A percentile compares a stretch with the other conserved stretches of the same genome.
These are phyloP conservation scores for Coemansia umbellata DNA, from an alignment of 192 early-diverging fungal species.

Conservation along the genomic window DNA sequence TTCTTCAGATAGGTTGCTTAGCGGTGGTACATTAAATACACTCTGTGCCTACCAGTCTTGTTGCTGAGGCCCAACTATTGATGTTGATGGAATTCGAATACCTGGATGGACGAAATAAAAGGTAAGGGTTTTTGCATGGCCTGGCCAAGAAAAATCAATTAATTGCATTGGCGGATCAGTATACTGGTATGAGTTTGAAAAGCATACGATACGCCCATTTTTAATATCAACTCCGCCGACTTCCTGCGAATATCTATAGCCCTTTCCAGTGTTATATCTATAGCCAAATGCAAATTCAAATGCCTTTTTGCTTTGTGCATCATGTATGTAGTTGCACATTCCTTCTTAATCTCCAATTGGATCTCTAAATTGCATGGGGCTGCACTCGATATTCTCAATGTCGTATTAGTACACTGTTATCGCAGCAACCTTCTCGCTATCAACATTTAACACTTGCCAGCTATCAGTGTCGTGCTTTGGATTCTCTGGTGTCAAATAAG, in stretches of 20 bases:
- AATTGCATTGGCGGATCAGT: slow-evolving; percentile 54
- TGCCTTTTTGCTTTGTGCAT: background rate
- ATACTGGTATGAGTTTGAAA: slow-evolving; percentile 67
- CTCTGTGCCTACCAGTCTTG: slow-evolving; percentile 24
- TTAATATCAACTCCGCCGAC: slow-evolving; percentile 38
- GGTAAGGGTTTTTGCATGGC: slow-evolving; percentile 57
- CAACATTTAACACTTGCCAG: slow-evolving; percentile 67
- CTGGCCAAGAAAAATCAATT: slow-evolving; percentile 50
- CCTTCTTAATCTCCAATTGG: background rate
- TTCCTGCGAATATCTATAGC: slow-evolving; percentile 18
- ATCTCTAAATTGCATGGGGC: slow-evolving; percentile 53
- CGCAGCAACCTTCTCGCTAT: slow-evolving; percentile 62
- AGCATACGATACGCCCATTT: slow-evolving; percentile 56
- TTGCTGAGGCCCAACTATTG: slow-evolving; percentile 61
- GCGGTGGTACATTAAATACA: background rate
- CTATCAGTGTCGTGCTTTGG: slow-evolving; percentile 40
- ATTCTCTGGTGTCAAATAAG: slow-evolving; percentile 58
- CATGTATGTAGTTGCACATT: background rate
- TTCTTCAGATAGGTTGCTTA: background rate
- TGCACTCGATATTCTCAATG: slow-evolving; percentile 57
- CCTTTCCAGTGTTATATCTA: slow-evolving; percentile 16
- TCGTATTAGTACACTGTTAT: slow-evolving; percentile 66
- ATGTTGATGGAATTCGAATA: slow-evolving; percentile 45
- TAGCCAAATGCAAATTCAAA: slow-evolving; percentile 8
- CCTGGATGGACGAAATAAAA: slow-evolving; percentile 67